phyloP scores from a whole-genome alignment of 495 filamentous ascomycete genomes.

The Gamarada debralockiae region DNA sequence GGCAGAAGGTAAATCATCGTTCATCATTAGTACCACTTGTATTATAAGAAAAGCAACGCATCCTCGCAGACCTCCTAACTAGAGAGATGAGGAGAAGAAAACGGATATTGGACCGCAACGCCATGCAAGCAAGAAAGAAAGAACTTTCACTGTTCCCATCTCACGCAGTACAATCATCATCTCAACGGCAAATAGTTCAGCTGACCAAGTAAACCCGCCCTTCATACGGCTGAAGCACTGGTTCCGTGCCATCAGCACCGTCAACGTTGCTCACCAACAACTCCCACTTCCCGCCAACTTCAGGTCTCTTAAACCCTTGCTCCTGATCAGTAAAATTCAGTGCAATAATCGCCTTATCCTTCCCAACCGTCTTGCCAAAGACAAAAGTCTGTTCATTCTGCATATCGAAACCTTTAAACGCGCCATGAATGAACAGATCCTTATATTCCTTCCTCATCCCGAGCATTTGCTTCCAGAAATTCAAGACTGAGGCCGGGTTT shows the following conservation, averaged over 20 bases:
- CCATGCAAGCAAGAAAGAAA: too few relatives aligned
- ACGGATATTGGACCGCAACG: too few relatives aligned
- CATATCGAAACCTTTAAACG: constrained; percentile 34
- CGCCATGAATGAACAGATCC: constrained; percentile 41
- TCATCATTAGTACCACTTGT: too few relatives aligned
- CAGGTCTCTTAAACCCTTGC: constrained; percentile 6
- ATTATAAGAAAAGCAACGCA: too few relatives aligned
- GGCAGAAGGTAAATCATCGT: too few relatives aligned
- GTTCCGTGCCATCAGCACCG: constrained; percentile 9
- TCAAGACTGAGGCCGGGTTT: constrained; percentile 36
- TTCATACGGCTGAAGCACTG: constrained; percentile 8
- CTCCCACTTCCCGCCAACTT: constrained; percentile 3
- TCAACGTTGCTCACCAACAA: constrained; percentile 17
- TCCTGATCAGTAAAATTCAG: constrained; percentile 43
- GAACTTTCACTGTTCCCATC: too few relatives aligned
- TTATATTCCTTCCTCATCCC: constrained; percentile 36
- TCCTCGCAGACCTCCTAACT: too few relatives aligned
- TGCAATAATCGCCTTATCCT: constrained; percentile 8
- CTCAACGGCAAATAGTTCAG: too few relatives aligned
- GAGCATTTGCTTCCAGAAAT: constrained; percentile 45
- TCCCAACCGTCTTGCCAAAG: constrained; percentile 33
- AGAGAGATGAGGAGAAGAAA: too few relatives aligned
- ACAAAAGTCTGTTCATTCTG: constrained; percentile 38
- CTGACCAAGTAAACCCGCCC: constrained; percentile 15
- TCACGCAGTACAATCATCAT: too few relatives aligned